Base-by-base conservation (phyloP, 768 basidiomycete genomes). In the Glaciozyma antarctica region DNA sequence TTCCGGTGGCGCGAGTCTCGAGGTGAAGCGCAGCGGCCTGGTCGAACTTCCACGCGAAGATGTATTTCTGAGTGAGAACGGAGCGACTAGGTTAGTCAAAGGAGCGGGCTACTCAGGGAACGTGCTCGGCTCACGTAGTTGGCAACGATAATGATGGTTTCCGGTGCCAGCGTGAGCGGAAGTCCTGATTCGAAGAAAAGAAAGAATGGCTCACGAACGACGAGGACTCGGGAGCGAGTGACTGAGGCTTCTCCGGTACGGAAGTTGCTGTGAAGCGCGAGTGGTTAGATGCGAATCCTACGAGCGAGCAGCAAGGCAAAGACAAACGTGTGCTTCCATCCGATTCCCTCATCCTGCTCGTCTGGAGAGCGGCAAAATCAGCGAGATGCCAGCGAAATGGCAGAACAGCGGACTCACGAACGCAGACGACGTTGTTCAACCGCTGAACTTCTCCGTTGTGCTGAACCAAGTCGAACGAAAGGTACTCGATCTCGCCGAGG, bases 141-240 rank as follows among this genome's bases (percentile, higher is more conserved):
- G 43, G 66, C 76, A 7, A 76, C 75, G 13, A 73, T 75, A 57
- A 71, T 63, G 64, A 77, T 71, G 38, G 62, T 68, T 49, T 74
- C 34, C 10, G 34, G 10, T 34, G 10, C 6, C 5, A 34, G 34
- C 34, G 34, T 34, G 34, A 34, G 34, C 34, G 34, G 10, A 34
- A 34, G 34, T 34, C 10, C 34, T 34, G 34, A 10, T 34, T 5
- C 34, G 34, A 34, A 34, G 34, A n/a, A n/a, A 10, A 34, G 34
- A 34, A 10, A 5, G 34, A 34, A 10, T 34, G 34, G 34, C 34
- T 34, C 34, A 34, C 34, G 74, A 48, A 76, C 62, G 49, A 76
- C 68, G 16, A 77, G 69, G 22, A 72, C 70, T 44, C 75, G 66
- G 44, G 59, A 54, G 19, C 76, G 68, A n/a, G 68, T 66, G 38